Conservation (phyloP, 2,329 filamentous ascomycete species). For the Hymenoscyphus infarciens region DNA sequence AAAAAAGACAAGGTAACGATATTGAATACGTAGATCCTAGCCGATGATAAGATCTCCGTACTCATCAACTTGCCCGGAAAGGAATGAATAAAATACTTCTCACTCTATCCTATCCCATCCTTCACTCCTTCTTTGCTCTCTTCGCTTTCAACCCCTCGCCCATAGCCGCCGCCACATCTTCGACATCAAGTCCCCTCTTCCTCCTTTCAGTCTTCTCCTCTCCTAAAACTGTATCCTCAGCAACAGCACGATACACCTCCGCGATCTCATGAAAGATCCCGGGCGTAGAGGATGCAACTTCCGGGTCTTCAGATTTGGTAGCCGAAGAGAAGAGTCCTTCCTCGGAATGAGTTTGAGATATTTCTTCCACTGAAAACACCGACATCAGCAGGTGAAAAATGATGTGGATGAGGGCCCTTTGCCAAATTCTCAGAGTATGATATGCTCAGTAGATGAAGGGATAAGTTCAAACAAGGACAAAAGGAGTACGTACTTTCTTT, state of each 20-base stretch:
- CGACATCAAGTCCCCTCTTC: slow-evolving; percentile 51
- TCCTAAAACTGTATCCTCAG: slow-evolving; percentile 58
- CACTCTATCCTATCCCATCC: background rate
- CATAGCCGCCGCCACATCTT: slow-evolving; percentile 53
- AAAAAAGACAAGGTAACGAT: too few species aligned
- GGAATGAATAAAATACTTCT: too few species aligned
- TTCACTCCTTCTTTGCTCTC: slow-evolving; percentile 28
- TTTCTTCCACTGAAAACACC: slow-evolving; percentile 56
- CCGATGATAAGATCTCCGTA: too few species aligned
- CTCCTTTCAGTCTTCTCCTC: slow-evolving; percentile 55
- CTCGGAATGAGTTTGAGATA: slow-evolving; percentile 60
- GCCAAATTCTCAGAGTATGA: too few species aligned
- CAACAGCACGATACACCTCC: slow-evolving; percentile 57
- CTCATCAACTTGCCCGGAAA: too few species aligned
- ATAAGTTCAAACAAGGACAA: background rate
- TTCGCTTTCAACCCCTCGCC: slow-evolving; percentile 47
- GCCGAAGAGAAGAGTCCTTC: slow-evolving; percentile 56
- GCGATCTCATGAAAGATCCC: slow-evolving; percentile 58
- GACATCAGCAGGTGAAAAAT: background rate
- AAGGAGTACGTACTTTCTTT: slow-evolving; percentile 48
- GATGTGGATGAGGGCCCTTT: background rate
- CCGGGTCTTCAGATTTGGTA: background rate
- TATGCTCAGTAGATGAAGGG: background rate
- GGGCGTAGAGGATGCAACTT: slow-evolving; percentile 17
- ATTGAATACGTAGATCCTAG: too few species aligned